These are phyloP conservation scores for Carex scoparia DNA, from an alignment of 176 grass and related monocot species.

Conservation along the genomic window DNA sequence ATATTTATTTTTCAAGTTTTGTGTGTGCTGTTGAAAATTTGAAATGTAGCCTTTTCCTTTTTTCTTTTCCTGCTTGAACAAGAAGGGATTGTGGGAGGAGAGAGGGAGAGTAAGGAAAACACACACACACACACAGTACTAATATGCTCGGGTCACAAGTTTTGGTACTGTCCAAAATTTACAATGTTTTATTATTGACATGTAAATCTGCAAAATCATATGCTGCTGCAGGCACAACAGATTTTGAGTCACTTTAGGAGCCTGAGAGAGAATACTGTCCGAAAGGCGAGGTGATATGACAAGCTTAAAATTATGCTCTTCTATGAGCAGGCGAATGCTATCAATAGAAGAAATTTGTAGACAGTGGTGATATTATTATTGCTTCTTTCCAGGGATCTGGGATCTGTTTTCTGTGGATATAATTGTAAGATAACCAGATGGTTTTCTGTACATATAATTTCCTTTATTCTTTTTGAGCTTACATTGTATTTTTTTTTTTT, in stretches of 20 bases:
- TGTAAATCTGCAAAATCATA: background rate
- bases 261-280: conserved; percentile 24
- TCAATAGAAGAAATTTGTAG: background rate
- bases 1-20: background rate
- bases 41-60: background rate
- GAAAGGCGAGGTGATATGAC: conserved; percentile 25
- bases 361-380: background rate
- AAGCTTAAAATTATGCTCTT: background rate
- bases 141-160: background rate
- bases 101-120: background rate
- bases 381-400: background rate
- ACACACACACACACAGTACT: background rate
- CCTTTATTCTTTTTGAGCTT: background rate
- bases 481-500: background rate
- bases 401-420: background rate
- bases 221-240: conserved; percentile 39
- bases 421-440: background rate
- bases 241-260: conserved; percentile 45
- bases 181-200: background rate
- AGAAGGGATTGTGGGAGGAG: background rate
- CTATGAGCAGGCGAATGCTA: background rate
- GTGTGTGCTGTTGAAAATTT: background rate
- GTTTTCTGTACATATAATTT: conserved; percentile 7
- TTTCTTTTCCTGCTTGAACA: background rate
- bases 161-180: background rate